These are phyloP conservation scores for Drosera spatulata DNA, from an alignment of 179 eudicot species.

Conservation along the genomic window DNA sequence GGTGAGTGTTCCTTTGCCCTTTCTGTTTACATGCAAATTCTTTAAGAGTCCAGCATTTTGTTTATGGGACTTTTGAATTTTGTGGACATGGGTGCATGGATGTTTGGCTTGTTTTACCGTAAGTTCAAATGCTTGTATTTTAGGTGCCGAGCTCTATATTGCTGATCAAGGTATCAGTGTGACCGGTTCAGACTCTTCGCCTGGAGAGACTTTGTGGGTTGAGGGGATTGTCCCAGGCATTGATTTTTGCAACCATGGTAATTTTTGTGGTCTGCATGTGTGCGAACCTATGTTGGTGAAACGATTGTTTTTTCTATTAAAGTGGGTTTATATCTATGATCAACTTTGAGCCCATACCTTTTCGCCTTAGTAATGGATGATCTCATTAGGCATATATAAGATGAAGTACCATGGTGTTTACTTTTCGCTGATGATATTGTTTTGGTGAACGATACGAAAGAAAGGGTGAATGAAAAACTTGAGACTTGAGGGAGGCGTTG, in stretches of 20 bases:
- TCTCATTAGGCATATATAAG: no score
- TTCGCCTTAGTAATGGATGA: no score
- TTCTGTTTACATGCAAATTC: no score
- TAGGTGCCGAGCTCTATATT: constrained; percentile 18
- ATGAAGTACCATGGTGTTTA: no score
- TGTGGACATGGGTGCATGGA: background rate
- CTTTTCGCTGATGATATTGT: no score
- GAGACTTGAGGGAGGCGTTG: no score
- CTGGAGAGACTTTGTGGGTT: constrained; percentile 68
- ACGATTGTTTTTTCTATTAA: no score
- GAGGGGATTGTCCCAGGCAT: constrained; percentile 99
- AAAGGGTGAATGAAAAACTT: no score
- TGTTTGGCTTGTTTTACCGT: background rate
- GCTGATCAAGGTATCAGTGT: constrained; percentile 17
- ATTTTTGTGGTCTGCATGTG: background rate
- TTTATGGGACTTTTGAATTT: background rate
- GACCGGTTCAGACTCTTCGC: constrained; percentile 17
- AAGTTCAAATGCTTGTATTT: background rate
- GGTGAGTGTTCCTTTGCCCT: constrained; percentile 15
- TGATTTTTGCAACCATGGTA: constrained; percentile 99
- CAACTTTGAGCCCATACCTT: no score
- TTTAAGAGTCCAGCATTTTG: background rate
- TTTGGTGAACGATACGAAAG: no score
- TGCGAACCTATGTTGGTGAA: no score
- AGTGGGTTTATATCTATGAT: no score